These are phyloP conservation scores for Cucumis hystrix DNA, from an alignment of 306 rosid species.

Conservation along the genomic window DNA sequence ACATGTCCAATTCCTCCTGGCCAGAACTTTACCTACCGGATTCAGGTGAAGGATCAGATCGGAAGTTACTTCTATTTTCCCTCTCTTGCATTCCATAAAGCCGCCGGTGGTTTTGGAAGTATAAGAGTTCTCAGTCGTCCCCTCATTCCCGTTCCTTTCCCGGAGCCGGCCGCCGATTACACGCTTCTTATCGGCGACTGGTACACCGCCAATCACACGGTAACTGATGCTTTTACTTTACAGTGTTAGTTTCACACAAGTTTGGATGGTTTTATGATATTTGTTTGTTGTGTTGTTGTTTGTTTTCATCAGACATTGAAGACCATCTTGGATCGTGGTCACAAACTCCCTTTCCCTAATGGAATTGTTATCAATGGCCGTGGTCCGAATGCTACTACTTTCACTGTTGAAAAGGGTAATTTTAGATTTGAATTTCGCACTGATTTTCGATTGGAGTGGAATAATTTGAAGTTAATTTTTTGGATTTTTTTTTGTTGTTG, in stretches of 20 bases:
- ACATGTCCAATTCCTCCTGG: constrained; percentile 93
- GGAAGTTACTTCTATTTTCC: constrained; percentile 88
- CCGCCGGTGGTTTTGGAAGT: constrained; percentile 80
- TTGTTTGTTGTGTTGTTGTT: not conserved
- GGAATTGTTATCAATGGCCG: constrained; percentile 72
- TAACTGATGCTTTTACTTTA: not conserved
- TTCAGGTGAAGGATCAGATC: constrained; percentile 83
- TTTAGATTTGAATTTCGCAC: not conserved
- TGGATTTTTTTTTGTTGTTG: not conserved
- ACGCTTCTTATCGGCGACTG: constrained; percentile 80
- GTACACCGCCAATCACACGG: constrained; percentile 55
- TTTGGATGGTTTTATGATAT: not conserved
- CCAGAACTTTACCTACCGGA: constrained; percentile 72
- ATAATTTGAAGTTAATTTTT: not conserved
- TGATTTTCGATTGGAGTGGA: not conserved
- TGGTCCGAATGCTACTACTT: constrained; percentile 34
- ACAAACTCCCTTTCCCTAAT: constrained; percentile 56
- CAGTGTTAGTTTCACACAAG: too few species aligned
- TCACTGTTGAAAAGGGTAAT: constrained; percentile 65
- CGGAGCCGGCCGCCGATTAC: constrained; percentile 64
- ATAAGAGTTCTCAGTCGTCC: constrained; percentile 82
- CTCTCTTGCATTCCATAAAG: constrained; percentile 72
- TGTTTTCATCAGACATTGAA: constrained; percentile 34
- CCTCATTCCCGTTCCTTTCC: constrained; percentile 80
- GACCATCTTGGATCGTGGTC: constrained; percentile 53